These are phyloP conservation scores for Capronia americana DNA, from an alignment of 2,329 filamentous ascomycete genomes.

Conservation along the genomic window DNA sequence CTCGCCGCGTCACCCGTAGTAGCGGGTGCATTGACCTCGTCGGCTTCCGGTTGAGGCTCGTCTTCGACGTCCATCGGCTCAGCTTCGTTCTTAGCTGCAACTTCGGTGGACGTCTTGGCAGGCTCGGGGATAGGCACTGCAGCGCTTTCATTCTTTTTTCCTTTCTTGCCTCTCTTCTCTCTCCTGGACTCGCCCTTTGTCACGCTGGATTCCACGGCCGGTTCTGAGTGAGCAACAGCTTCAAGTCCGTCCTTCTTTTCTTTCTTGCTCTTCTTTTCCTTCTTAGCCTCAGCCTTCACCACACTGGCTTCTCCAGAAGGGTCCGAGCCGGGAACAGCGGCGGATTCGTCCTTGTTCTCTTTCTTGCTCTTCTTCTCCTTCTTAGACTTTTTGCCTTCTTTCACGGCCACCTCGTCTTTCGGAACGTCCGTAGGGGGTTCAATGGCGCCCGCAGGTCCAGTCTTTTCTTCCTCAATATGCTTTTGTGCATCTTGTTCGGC, in stretches of 20 bases:
- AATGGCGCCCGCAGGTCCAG: constrained; percentile 34
- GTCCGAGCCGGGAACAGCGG: constrained; percentile 25
- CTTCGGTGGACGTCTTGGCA: neutral
- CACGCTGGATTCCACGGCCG: neutral
- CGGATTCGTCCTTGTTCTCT: constrained; percentile 40
- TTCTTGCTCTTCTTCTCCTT: constrained; percentile 43
- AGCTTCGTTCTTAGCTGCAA: neutral
- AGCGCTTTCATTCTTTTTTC: neutral
- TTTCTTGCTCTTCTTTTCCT: constrained; percentile 42
- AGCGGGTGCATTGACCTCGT: neutral
- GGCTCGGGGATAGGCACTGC: neutral
- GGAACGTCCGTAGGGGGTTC: constrained; percentile 43
- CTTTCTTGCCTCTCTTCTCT: constrained; percentile 15
- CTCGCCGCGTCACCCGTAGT: neutral
- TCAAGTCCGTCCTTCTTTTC: constrained; percentile 36
- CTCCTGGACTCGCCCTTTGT: constrained; percentile 11
- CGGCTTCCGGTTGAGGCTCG: neutral
- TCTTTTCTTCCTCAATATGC: constrained; percentile 42
- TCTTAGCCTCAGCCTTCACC: constrained; percentile 40
- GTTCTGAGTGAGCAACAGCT: constrained; percentile 30
- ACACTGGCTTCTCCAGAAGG: neutral
- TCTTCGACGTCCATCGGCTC: neutral
- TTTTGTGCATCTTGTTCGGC: constrained; percentile 41
- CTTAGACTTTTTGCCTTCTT: constrained; percentile 45
- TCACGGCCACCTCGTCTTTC: constrained; percentile 39